Conservation (phyloP, 2,329 filamentous ascomycete species). For the Knoxdaviesia capensis region DNA sequence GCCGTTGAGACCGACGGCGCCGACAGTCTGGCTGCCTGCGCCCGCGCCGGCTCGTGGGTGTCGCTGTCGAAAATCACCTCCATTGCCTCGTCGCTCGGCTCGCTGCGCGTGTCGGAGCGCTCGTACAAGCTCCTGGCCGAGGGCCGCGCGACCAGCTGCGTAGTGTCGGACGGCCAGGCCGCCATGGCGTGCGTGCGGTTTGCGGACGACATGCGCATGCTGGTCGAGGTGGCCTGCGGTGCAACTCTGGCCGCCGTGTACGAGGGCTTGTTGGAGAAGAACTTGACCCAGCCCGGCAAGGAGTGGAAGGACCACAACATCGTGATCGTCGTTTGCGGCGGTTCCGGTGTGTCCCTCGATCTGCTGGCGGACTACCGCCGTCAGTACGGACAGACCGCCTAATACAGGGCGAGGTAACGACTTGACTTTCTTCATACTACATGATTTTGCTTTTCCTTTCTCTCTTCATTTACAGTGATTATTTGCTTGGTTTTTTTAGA, state of each 20-base stretch:
- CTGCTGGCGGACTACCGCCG: constrained; percentile 38
- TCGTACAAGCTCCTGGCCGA: constrained; percentile 43
- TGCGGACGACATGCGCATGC: constrained; percentile 59
- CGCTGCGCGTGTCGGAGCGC: constrained; percentile 45
- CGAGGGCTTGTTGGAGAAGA: constrained; percentile 25
- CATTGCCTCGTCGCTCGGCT: constrained; percentile 55
- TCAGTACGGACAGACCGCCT: constrained; percentile 13
- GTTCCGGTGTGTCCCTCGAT: constrained; percentile 42
- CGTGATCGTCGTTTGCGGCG: constrained; percentile 73
- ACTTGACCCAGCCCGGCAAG: constrained; percentile 35
- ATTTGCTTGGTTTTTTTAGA: background rate
- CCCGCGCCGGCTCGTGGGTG: constrained; percentile 34
- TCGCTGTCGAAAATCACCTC: constrained; percentile 54
- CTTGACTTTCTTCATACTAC: background rate
- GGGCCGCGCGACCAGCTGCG: constrained; percentile 15
- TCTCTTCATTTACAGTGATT: background rate
- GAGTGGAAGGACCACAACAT: constrained; percentile 50
- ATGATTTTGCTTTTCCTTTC: background rate
- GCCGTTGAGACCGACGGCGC: constrained; percentile 62
- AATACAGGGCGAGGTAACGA: background rate
- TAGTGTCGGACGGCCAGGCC: constrained; percentile 40
- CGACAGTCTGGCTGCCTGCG: constrained; percentile 43
- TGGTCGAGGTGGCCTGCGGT: constrained; percentile 75
- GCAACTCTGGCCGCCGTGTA: constrained; percentile 56
- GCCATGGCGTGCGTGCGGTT: constrained; percentile 58